Conservation (phyloP, 2,329 filamentous ascomycete species). For the Colletotrichum musicola region DNA sequence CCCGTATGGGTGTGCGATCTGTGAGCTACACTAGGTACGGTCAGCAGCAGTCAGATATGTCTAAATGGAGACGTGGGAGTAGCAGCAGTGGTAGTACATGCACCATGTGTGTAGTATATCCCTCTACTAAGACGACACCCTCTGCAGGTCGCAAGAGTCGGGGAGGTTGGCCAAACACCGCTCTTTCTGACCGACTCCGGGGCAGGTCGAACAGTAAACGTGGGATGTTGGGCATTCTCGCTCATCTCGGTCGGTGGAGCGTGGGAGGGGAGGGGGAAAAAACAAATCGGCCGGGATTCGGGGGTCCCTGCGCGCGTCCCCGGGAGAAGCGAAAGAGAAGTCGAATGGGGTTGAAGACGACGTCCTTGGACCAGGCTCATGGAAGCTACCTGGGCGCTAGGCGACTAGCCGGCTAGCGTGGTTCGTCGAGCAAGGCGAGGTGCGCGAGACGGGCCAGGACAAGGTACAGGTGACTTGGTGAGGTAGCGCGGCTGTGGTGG, state of each 20-base stretch:
- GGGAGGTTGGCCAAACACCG: slow-evolving; percentile 24
- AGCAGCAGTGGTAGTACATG: not conserved
- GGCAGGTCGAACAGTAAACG: slow-evolving; percentile 13
- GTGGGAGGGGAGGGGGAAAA: slow-evolving; percentile 7
- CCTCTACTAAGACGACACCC: not conserved
- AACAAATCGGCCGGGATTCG: slow-evolving; percentile 35
- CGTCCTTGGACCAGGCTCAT: slow-evolving; percentile 37
- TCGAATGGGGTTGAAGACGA: slow-evolving; percentile 27
- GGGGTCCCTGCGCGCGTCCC: slow-evolving; percentile 32
- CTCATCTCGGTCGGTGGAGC: slow-evolving; percentile 33
- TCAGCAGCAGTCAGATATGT: slow-evolving; percentile 35
- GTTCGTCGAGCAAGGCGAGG: slow-evolving; percentile 22
- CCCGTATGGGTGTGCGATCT: slow-evolving; percentile 9
- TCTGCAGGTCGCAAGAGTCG: slow-evolving; percentile 31
- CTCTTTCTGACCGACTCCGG: slow-evolving; percentile 31
- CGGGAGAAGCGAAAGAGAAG: slow-evolving; percentile 14
- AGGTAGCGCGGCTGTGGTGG: slow-evolving; percentile 5
- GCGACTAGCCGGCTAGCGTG: slow-evolving; percentile 32
- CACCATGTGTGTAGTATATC: not conserved
- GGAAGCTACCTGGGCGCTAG: slow-evolving; percentile 34
- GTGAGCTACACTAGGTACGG: not conserved
- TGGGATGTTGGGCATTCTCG: slow-evolving; percentile 23
- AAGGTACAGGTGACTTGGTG: not conserved
- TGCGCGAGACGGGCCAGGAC: slow-evolving; percentile 10
- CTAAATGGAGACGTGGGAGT: slow-evolving; percentile 23